phyloP scores from a whole-genome alignment of 1,284 basidiomycete genomes.

The Volvariella surrecta region DNA sequence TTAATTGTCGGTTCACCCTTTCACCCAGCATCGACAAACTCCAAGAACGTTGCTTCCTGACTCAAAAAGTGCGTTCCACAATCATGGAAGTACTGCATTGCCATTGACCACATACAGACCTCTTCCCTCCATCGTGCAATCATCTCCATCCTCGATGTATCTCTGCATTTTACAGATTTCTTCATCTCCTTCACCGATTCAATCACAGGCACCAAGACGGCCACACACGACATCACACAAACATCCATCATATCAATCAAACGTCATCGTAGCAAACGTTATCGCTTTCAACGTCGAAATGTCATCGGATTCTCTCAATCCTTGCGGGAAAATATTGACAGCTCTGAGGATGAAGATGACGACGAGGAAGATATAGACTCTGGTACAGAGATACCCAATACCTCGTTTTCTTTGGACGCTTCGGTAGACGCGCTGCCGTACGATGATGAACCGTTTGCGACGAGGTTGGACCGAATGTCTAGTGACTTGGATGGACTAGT shows the following conservation, averaged over 20 bases:
- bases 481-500: conserved; percentile 64
- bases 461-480: conserved; percentile 52
- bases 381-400: conserved; percentile 21
- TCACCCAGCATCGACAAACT: conserved; percentile 52
- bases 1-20: conserved; percentile 1
- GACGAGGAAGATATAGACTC: conserved; percentile 25
- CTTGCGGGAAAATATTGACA: conserved; percentile 24
- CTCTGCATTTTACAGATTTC: conserved; percentile 55
- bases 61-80: conserved; percentile 42
- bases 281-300: conserved; percentile 41
- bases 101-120: conserved; percentile 32
- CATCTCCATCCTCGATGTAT: conserved; percentile 65
- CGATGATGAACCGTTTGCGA: conserved; percentile 30
- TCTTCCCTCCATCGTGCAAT: conserved; percentile 55
- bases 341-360: conserved; percentile 34
- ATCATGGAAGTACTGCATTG: neutral
- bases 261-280: conserved; percentile 53
- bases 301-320: conserved; percentile 53
- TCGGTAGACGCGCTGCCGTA: conserved; percentile 29
- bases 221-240: conserved; percentile 50
- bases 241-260: conserved; percentile 39
- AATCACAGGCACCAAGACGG: conserved; percentile 47
- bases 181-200: conserved; percentile 56
- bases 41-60: conserved; percentile 58
- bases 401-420: conserved; percentile 37